Base-by-base conservation (phyloP, 2,329 filamentous ascomycete genomes). In the Cytospora schulzeri region DNA sequence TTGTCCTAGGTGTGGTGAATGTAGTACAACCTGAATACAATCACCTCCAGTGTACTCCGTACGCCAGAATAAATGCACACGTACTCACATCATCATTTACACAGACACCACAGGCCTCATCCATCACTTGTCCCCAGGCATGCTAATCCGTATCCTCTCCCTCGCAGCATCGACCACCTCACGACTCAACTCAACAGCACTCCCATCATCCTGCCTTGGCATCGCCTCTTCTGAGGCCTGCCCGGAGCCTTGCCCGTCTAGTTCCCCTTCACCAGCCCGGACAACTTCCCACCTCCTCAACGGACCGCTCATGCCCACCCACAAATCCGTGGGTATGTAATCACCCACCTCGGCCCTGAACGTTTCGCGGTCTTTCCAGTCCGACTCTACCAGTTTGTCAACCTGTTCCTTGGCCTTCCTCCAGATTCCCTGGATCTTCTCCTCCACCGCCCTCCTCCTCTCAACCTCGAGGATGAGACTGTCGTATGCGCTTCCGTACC, bases 331-430 rank as follows among this genome's bases (percentile, higher is more conserved):
- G 0, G 95, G 95, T 14, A 99, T 77, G 73, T 88, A 96, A 68
- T 96, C 92, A 9, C 93, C 93, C 15, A 95, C 89, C 52, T 96
- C 90, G 31, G 88, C 82, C 38, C 91, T 85, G 75, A 99, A 98
- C 0, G 84, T 80, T 68, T 96, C 90, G 45, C 95, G 83, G 67
- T 92, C 88, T 50, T 81, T 81, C 63, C 85, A 80, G 74, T 99
- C 95, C 15, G 86, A 81, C 15, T 91, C 85, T 67, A 91, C 87
- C 12, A 98, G 80, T 72, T 86, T 88, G 65, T 93, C 88, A 11
- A 97, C 83, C 69, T 89, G 89, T 65, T 89, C 87, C 73, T 88
- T 87, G 1, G 94, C 91, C 71, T 93, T 93, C 66, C 85, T 86
- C 72, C 93, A 90, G 29, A 96, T 87, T 52, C 82, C 83, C 69